Evolutionary conservation across 139 green algal genomes (phyloP).

Genomic region (Bryopsis sp.): DNA sequence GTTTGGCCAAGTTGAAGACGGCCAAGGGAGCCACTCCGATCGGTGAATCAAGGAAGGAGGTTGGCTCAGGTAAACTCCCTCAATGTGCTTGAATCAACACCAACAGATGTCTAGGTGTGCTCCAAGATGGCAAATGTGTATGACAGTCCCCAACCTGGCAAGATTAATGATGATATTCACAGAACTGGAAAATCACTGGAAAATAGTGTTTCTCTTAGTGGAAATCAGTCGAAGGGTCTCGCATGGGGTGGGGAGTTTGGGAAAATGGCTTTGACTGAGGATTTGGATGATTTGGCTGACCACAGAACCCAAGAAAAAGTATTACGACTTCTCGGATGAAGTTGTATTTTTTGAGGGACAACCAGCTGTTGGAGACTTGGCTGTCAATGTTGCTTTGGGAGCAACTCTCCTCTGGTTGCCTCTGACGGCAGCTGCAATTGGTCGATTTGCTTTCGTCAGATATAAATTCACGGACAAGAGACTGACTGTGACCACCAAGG

Average conservation of each 20-base stretch:
- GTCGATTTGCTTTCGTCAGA: conserved; percentile 69
- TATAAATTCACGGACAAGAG: conserved; percentile 83
- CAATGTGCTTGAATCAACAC: too few species aligned
- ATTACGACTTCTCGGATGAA: conserved; percentile 57
- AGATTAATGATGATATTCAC: too few species aligned
- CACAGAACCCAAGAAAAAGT: too few species aligned
- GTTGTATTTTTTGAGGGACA: conserved; percentile 47
- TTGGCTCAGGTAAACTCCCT: background rate
- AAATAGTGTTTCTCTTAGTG: too few species aligned
- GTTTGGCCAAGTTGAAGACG: conserved; percentile 51
- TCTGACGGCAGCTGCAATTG: conserved; percentile 62
- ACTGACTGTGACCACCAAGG: conserved; percentile 59
- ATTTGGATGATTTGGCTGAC: too few species aligned
- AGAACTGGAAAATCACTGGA: too few species aligned
- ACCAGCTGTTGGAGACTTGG: conserved; percentile 55
- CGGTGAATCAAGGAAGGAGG: conserved; percentile 33
- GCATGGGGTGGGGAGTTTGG: too few species aligned
- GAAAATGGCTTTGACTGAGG: too few species aligned
- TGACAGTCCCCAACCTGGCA: too few species aligned
- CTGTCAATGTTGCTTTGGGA: conserved; percentile 69
- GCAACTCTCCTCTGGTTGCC: conserved; percentile 76
- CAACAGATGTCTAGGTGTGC: too few species aligned
- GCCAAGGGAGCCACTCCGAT: conserved; percentile 55
- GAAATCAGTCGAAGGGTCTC: too few species aligned
- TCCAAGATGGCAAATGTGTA: too few species aligned